phyloP scores from a whole-genome alignment of 306 rosid species.

The Vigna angularis region DNA sequence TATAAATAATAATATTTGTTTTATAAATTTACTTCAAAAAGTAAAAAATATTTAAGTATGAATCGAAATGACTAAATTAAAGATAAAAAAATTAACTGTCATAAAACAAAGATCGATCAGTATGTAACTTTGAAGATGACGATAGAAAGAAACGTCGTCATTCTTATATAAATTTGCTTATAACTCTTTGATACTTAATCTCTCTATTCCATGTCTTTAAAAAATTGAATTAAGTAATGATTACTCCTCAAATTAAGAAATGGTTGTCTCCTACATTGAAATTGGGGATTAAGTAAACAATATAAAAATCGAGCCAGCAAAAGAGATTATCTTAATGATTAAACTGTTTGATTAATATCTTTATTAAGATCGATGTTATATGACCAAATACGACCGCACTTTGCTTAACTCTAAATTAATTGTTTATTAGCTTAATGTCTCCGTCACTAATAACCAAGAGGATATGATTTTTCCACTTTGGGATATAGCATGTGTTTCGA shows the following conservation, averaged over 20 bases:
- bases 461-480: slow-evolving; percentile 36
- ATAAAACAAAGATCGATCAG: too few species aligned
- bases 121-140: too few species aligned
- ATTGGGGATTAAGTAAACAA: neutral
- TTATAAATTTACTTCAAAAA: too few species aligned
- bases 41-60: too few species aligned
- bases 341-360: neutral
- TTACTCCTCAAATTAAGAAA: slow-evolving; percentile 23
- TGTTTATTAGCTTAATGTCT: slow-evolving; percentile 6
- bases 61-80: too few species aligned
- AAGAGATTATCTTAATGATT: neutral
- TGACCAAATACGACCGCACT: neutral
- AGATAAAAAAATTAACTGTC: too few species aligned
- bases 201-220: too few species aligned
- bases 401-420: neutral
- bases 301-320: neutral
- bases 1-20: too few species aligned
- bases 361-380: neutral
- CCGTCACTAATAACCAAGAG: neutral
- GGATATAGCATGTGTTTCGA: slow-evolving; percentile 14
- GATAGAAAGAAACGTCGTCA: too few species aligned
- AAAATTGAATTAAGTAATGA: neutral
- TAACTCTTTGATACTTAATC: too few species aligned
- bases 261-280: neutral
- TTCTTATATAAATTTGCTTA: too few species aligned